Evolutionary conservation across 164 flowering plant genomes (phyloP).

Genomic region (Nelumbo lutea): DNA sequence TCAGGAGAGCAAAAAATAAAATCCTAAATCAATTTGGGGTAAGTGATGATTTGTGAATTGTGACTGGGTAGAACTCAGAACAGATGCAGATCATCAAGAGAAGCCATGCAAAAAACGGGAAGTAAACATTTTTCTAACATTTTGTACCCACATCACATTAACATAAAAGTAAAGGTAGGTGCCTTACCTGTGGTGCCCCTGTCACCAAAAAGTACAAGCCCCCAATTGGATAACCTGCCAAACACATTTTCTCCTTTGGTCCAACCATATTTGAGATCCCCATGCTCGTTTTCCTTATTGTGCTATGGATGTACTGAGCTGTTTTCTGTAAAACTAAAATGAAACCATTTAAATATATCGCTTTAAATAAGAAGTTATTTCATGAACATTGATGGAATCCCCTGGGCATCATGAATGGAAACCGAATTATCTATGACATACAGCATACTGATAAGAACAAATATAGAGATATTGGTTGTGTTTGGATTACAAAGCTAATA

Average conservation of each 20-base stretch:
- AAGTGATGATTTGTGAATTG: too few species aligned
- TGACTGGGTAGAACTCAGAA: not conserved
- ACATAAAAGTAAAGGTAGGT: not conserved
- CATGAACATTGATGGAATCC: too few species aligned
- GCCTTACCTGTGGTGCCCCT: slow-evolving; percentile 38
- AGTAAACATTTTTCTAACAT: too few species aligned
- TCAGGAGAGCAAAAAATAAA: too few species aligned
- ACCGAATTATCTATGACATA: not conserved
- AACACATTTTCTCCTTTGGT: slow-evolving; percentile 32
- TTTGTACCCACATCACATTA: too few species aligned
- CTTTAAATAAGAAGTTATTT: not conserved
- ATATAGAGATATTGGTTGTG: too few species aligned
- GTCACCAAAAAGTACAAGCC: slow-evolving; percentile 40
- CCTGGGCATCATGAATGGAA: too few species aligned
- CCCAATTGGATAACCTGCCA: slow-evolving; percentile 32
- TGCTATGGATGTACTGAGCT: slow-evolving; percentile 24
- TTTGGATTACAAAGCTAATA: too few species aligned
- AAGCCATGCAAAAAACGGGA: not conserved
- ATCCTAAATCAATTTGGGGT: too few species aligned
- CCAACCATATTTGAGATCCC: slow-evolving; percentile 41
- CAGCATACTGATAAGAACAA: too few species aligned
- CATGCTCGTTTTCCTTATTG: slow-evolving; percentile 40
- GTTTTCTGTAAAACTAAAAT: slow-evolving; percentile 18
- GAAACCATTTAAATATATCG: not conserved
- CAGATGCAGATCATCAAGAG: not conserved